Evolutionary conservation across 2,329 filamentous ascomycete genomes (phyloP), one percentile per base, ranked within the genome.

Genomic region (Canariomyces notabilis): DNA sequence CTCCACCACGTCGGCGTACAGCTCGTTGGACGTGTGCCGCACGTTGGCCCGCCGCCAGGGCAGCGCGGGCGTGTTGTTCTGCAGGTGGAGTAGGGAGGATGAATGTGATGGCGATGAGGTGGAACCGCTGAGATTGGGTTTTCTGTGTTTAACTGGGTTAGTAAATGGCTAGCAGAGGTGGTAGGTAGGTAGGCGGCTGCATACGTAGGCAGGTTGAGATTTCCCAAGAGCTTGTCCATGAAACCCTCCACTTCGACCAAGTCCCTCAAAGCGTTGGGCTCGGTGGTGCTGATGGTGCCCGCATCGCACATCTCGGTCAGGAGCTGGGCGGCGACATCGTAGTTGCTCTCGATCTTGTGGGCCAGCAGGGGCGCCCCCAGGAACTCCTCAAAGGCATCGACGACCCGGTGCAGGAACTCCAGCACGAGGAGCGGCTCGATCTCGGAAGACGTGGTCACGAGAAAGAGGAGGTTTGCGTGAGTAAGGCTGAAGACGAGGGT

Each of bases 291-390:
- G 29, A 96, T 77, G n/a, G 83, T 78, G 14, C 93, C 93, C 33
- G 83, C 88, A 73, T 98, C 93, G 64, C 93, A 96, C 86, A 98
- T 95, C 69, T 98, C 93, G 51, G 83, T 88, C 49, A 97, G 75
- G 20, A 98, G 71, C 69, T 98, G 93, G 15, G 90, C 90, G 26
- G 94, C 86, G 21, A 97, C 84, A 79, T 97, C 88, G 68, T 97
- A 97, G 66, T 82, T 89, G 56, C 75, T 78, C 67, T 96, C 89
- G 54, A 98, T 85, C 71, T 93, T 95, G 62, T 78, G 79, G 16
- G 89, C 84, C 47, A 96, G 72, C 39, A 98, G 70, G 12, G 93
- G 93, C 37, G 88, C 83, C 48, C 91, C 90, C 6, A 98, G 75
- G 63, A 96, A 97, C 62, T 96, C 91, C 68, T 97, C 91, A 26